Conservation (phyloP, 2,329 filamentous ascomycete species). For the Podosphaera xanthii region DNA sequence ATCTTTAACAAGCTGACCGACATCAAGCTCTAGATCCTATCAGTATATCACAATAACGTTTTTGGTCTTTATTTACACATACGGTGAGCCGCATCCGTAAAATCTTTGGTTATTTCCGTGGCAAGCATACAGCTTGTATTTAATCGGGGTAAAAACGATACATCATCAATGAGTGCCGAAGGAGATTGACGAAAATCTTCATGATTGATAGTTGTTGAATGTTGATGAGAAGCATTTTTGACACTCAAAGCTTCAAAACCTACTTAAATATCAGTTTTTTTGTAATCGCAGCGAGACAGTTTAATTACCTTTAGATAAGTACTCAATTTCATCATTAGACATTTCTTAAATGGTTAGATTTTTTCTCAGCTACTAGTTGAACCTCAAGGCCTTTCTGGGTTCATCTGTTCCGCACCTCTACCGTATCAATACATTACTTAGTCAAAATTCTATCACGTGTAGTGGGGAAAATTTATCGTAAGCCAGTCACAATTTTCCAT, state of each 20-base stretch:
- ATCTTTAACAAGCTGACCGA: constrained; percentile 83
- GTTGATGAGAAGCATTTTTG: constrained; percentile 5
- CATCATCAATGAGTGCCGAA: constrained; percentile 10
- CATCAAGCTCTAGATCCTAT: constrained; percentile 35
- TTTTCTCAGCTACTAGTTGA: background rate
- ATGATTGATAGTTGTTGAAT: background rate
- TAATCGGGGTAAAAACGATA: constrained; percentile 14
- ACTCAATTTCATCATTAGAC: constrained; percentile 9
- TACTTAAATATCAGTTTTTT: background rate
- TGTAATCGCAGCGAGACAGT: background rate
- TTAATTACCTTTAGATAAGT: constrained; percentile 9
- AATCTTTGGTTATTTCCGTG: constrained; percentile 34
- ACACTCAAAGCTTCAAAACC: constrained; percentile 9
- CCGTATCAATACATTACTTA: background rate
- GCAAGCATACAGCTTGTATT: constrained; percentile 26
- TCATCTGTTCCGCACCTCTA: background rate
- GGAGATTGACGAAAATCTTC: constrained; percentile 3
- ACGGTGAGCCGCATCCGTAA: constrained; percentile 30
- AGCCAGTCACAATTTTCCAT: too few relatives aligned
- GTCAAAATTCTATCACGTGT: background rate
- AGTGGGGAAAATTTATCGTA: background rate
- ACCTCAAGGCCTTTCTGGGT: background rate
- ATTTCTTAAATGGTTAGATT: constrained; percentile 4
- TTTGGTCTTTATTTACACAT: constrained; percentile 10
- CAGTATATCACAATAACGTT: constrained; percentile 9